Conservation (phyloP, 2,329 filamentous ascomycete species). For the Sporothrix protearum region DNA sequence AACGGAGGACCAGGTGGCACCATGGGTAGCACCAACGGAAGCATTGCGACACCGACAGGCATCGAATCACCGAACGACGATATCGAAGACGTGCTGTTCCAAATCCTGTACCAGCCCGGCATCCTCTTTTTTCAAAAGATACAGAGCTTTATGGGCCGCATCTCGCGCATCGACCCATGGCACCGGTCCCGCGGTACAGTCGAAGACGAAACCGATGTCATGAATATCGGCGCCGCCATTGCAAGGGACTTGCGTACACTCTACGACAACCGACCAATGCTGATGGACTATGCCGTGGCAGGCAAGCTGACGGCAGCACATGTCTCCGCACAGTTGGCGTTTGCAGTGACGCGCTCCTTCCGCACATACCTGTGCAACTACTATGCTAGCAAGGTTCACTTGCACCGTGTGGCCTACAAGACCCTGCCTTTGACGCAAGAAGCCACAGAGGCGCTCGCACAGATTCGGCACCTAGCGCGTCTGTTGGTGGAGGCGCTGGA, state of each 20-base stretch:
- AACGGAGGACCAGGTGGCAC: neutral
- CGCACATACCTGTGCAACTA: conserved; percentile 56
- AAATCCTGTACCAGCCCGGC: conserved; percentile 53
- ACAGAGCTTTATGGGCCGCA: conserved; percentile 55
- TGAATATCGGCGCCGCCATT: conserved; percentile 52
- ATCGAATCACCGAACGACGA: conserved; percentile 34
- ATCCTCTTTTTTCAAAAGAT: conserved; percentile 57
- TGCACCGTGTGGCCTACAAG: conserved; percentile 56
- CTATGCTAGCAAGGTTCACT: conserved; percentile 53
- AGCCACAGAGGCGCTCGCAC: conserved; percentile 45
- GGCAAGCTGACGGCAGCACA: conserved; percentile 48
- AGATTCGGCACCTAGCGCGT: conserved; percentile 47
- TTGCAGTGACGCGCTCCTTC: conserved; percentile 51
- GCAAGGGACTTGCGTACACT: conserved; percentile 48
- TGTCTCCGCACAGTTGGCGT: conserved; percentile 47
- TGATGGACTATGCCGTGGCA: conserved; percentile 55
- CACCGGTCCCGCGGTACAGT: conserved; percentile 54
- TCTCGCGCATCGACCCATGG: conserved; percentile 55
- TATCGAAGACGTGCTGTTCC: conserved; percentile 51
- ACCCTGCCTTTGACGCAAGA: conserved; percentile 51
- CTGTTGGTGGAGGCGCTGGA: conserved; percentile 44
- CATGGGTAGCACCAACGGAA: conserved; percentile 7
- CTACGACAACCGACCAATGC: conserved; percentile 48
- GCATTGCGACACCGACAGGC: conserved; percentile 22
- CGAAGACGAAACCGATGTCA: conserved; percentile 56